phyloP scores from a whole-genome alignment of 2,329 filamentous ascomycete genomes.

The Penicillium sp. region DNA sequence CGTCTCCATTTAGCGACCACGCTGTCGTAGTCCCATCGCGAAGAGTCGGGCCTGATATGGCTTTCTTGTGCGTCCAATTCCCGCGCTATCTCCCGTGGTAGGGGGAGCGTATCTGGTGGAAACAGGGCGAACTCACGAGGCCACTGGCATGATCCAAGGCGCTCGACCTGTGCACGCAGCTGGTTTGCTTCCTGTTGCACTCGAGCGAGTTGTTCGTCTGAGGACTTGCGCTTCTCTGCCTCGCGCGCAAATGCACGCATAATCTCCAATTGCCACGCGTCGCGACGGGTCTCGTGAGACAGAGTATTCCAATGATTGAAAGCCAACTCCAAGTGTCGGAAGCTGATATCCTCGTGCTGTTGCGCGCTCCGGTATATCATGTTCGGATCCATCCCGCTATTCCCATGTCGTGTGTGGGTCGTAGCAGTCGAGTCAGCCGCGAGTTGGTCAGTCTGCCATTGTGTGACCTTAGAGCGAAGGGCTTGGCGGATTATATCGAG shows the following conservation, averaged over 20 bases:
- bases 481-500: conserved; percentile 66
- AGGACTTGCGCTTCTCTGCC: conserved; percentile 42
- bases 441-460: conserved; percentile 56
- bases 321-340: conserved; percentile 72
- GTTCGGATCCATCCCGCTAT: conserved; percentile 31
- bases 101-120: conserved; percentile 44
- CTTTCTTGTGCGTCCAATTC: conserved; percentile 39
- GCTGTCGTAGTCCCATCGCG: conserved; percentile 49
- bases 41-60: conserved; percentile 33
- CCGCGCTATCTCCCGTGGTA: conserved; percentile 38
- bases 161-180: conserved; percentile 48
- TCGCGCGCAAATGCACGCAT: conserved; percentile 48
- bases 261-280: conserved; percentile 48
- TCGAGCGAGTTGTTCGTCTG: conserved; percentile 44
- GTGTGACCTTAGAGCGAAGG: conserved; percentile 65
- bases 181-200: conserved; percentile 50
- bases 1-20: conserved; percentile 50
- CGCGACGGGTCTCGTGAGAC: conserved; percentile 50
- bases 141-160: conserved; percentile 47
- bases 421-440: conserved; percentile 28
- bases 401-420: conserved; percentile 36
- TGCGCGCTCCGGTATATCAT: conserved; percentile 50
- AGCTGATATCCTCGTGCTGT: conserved; percentile 65
- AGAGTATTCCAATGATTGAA: conserved; percentile 74
- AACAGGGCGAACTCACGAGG: conserved; percentile 49